These are phyloP conservation scores for Myochromella boudieri DNA, from an alignment of 768 basidiomycete species.

Conservation along the genomic window DNA sequence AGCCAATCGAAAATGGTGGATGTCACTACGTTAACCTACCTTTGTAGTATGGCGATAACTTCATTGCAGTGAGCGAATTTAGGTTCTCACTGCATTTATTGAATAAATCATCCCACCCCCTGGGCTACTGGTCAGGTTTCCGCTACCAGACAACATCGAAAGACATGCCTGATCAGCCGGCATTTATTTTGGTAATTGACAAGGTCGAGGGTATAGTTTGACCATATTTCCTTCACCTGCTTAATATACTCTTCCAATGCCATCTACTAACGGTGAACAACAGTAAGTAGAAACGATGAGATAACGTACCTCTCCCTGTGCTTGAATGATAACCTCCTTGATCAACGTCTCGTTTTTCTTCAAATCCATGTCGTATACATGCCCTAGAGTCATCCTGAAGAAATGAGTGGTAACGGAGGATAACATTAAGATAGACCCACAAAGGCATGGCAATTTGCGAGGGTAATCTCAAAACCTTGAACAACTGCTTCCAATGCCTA, in stretches of 20 bases:
- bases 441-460: slow-evolving; percentile 73
- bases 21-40: slow-evolving; percentile 45
- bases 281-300: slow-evolving; percentile 19
- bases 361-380: slow-evolving; percentile 95
- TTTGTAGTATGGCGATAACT: slow-evolving; percentile 97
- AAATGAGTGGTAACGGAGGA: slow-evolving; percentile 6
- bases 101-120: slow-evolving; percentile 97
- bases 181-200: slow-evolving; percentile 99
- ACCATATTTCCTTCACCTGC: slow-evolving; percentile 97
- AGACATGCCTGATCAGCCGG: slow-evolving; percentile 77
- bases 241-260: slow-evolving; percentile 94
- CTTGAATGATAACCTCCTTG: slow-evolving; percentile 95
- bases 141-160: background rate
- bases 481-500: slow-evolving; percentile 96
- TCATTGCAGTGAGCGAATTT: slow-evolving; percentile 96
- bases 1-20: slow-evolving; percentile 7
- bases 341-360: slow-evolving; percentile 90
- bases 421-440: slow-evolving; percentile 37
- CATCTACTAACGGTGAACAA: slow-evolving; percentile 56
- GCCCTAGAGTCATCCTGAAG: slow-evolving; percentile 82
- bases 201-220: slow-evolving; percentile 90
- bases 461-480: slow-evolving; percentile 81
- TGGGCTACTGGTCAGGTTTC: slow-evolving; percentile 26
- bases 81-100: slow-evolving; percentile 96
- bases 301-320: slow-evolving; percentile 84